Evolutionary conservation across 352 stramenopile genomes (phyloP), one percentile per base, ranked within the genome.

Genomic region (Pythium plurisporium): DNA sequence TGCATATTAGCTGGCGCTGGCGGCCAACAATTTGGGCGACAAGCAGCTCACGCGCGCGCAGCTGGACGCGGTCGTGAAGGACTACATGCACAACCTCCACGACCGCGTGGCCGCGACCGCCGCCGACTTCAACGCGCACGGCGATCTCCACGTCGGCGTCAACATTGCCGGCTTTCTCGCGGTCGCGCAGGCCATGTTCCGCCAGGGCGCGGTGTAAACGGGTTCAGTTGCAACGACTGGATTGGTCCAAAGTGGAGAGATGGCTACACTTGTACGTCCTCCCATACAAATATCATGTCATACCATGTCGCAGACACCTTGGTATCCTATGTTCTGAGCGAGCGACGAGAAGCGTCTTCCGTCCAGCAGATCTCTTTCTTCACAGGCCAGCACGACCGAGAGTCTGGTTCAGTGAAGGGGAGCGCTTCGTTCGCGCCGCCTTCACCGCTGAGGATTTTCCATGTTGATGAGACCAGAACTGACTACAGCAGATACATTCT

Each of bases 91-190:
- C 52, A 47, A 72, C 26, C 69, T 92, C 37, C 78, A 91, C 62
- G 77, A 89, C 48, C 73, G 74, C 34, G 82, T 94, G 49, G 76
- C 80, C 17, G 73, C 69, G 34, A 88, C 72, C 12, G 82, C 82
- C 11, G 72, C 75, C 41, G 84, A 94, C 23, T 94, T 94, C 61
- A 94, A 92, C 62, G 73, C 68, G 23, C 59, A 69, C 2, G 83
- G 85, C 23, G 79, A 95, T 59, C 77, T 92, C 38, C 80, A 94
- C 72, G 71, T 78, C n/a, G 97, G 96, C 48, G 82, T 91, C 25
- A 98, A 97, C 74, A 99, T 99, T 76, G 83, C 87, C 34, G 96
- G 94, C 70, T 99, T 99, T 69, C 86, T 98, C 58, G 91, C 91
- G 44, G 95, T 99, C 36, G 97, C 95, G 9, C 90, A 98, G 65